Conservation (phyloP, 352 stramenopile genomes). For the Phytophthora pseudosyringae region DNA sequence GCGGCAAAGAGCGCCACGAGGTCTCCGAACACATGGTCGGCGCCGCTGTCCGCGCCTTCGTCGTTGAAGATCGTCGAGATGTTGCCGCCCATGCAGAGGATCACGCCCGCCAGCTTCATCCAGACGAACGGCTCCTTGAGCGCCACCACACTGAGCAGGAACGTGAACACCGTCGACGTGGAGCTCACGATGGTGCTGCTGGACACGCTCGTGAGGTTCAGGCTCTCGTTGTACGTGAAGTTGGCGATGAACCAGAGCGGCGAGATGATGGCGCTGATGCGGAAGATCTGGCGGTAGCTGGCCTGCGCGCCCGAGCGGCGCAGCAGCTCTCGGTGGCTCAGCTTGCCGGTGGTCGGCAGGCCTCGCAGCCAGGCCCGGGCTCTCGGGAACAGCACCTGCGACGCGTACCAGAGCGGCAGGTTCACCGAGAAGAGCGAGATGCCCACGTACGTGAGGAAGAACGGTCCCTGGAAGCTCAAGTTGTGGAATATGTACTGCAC, state of each 20-base stretch:
- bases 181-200: constrained; percentile 95
- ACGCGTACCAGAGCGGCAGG: constrained; percentile 78
- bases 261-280: constrained; percentile 78
- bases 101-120: constrained; percentile 84
- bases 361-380: constrained; percentile 44
- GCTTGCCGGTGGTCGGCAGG: constrained; percentile 44
- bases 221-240: constrained; percentile 93
- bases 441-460: constrained; percentile 91
- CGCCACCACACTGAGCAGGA: constrained; percentile 85
- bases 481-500: constrained; percentile 92
- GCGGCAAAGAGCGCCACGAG: constrained; percentile 77
- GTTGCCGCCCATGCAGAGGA: constrained; percentile 89
- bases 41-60: constrained; percentile 25
- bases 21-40: constrained; percentile 62
- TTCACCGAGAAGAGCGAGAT: constrained; percentile 89
- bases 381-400: constrained; percentile 54
- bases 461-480: constrained; percentile 84
- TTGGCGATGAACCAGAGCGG: constrained; percentile 96
- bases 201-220: constrained; percentile 93
- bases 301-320: constrained; percentile 38
- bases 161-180: constrained; percentile 95
- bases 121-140: constrained; percentile 84
- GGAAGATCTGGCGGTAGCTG: constrained; percentile 51
- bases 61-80: constrained; percentile 89
- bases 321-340: constrained; percentile 46